These are phyloP conservation scores for Pontederia crassipes DNA, from an alignment of 176 grass and related monocot species.

Conservation along the genomic window DNA sequence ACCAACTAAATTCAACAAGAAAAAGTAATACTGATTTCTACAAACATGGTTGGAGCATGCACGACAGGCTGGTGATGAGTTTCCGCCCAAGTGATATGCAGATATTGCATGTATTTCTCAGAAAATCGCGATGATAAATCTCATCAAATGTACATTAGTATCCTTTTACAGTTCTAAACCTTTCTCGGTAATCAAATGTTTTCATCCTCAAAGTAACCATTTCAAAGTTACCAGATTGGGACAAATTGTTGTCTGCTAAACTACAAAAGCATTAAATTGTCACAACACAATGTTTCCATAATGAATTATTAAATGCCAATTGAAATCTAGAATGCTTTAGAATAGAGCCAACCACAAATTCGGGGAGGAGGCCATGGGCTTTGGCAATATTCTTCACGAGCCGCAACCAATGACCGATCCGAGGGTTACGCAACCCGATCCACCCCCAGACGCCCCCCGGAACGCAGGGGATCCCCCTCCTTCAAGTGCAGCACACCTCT, in stretches of 20 bases:
- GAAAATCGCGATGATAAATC: neutral
- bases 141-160: too few species aligned
- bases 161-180: too few species aligned
- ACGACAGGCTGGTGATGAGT: conserved; percentile 92
- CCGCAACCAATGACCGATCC: conserved; percentile 79
- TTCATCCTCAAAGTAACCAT: too few species aligned
- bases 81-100: conserved; percentile 80
- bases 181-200: too few species aligned
- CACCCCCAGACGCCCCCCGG: conserved; percentile 79
- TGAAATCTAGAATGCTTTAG: neutral
- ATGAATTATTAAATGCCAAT: neutral
- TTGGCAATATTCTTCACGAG: conserved; percentile 54
- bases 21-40: conserved; percentile 64
- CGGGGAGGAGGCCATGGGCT: conserved; percentile 68
- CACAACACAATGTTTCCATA: too few species aligned
- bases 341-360: conserved; percentile 53
- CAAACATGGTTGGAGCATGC: conserved; percentile 68
- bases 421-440: conserved; percentile 63
- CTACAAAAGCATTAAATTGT: too few species aligned
- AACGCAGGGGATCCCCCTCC: conserved; percentile 64
- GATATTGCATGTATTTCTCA: neutral
- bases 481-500: conserved; percentile 69
- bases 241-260: too few species aligned
- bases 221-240: too few species aligned
- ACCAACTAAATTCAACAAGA: neutral